phyloP scores from a whole-genome alignment of 371 early-diverging fungal species.

The Syncephalis plumigaleata region DNA sequence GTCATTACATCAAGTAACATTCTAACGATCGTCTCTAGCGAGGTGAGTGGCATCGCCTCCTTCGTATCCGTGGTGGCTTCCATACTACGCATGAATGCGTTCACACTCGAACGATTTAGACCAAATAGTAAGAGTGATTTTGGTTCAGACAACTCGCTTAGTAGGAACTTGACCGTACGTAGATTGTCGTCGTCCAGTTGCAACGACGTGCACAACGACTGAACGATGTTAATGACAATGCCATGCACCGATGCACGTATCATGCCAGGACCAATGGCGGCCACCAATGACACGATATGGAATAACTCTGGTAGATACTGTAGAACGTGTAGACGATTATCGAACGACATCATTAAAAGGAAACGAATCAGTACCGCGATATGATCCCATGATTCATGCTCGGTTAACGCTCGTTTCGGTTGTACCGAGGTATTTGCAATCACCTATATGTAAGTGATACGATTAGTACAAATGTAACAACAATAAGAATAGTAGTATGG shows the following conservation, averaged over 20 bases:
- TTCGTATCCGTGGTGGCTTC: conserved; percentile 45
- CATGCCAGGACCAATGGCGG: conserved; percentile 68
- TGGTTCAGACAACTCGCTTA: conserved; percentile 58
- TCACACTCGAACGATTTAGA: conserved; percentile 40
- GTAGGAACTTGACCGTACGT: conserved; percentile 29
- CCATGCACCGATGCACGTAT: conserved; percentile 84
- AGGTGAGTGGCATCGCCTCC: conserved; percentile 48
- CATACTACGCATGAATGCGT: conserved; percentile 41
- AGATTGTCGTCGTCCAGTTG: conserved; percentile 42
- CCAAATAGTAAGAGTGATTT: conserved; percentile 70
- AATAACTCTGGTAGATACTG: conserved; percentile 76
- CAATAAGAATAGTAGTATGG: conserved; percentile 2
- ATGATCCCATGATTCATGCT: conserved; percentile 75
- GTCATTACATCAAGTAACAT: conserved; percentile 62
- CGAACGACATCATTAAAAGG: conserved; percentile 78
- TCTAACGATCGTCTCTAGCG: conserved; percentile 64
- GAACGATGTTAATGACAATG: conserved; percentile 75
- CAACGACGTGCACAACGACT: conserved; percentile 63
- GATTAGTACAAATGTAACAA: not conserved
- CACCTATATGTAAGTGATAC: not conserved
- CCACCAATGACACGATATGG: conserved; percentile 62
- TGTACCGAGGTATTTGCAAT: conserved; percentile 55
- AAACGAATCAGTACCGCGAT: conserved; percentile 75
- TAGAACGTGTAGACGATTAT: conserved; percentile 56
- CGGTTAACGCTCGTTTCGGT: conserved; percentile 47